These are phyloP conservation scores for Saraca asoca DNA, from an alignment of 331 rosid species.

Conservation along the genomic window DNA sequence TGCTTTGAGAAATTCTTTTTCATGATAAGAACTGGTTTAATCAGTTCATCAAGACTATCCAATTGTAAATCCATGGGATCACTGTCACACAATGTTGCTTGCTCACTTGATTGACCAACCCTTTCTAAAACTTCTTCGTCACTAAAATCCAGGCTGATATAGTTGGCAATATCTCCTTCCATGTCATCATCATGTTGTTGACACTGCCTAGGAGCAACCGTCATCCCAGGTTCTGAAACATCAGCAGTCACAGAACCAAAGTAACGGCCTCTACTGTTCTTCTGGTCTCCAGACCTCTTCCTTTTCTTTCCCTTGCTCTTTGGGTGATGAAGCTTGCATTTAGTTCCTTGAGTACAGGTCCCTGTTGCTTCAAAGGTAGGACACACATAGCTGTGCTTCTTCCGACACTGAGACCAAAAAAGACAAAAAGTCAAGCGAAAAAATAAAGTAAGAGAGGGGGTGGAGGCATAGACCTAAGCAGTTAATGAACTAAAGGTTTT, in stretches of 20 bases:
- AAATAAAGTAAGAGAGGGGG: not conserved
- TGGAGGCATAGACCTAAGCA: conserved; percentile 1
- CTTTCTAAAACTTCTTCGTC: conserved; percentile 51
- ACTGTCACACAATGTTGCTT: conserved; percentile 39
- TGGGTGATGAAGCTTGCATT: conserved; percentile 95
- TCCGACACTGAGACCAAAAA: conserved; percentile 68
- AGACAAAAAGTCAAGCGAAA: no score
- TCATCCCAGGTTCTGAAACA: conserved; percentile 41
- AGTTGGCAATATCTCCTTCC: conserved; percentile 53
- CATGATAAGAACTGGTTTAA: conserved; percentile 61
- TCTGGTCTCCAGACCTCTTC: conserved; percentile 58
- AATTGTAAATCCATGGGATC: conserved; percentile 45
- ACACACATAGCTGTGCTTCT: conserved; percentile 92
- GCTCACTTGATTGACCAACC: conserved; percentile 35
- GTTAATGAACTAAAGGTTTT: not conserved
- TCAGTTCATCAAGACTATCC: conserved; percentile 55
- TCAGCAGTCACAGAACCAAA: conserved; percentile 50
- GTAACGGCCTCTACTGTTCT: conserved; percentile 62
- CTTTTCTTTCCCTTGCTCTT: conserved; percentile 69
- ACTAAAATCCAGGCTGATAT: conserved; percentile 48
- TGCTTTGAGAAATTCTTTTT: conserved; percentile 21
- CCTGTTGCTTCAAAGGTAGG: conserved; percentile 85
- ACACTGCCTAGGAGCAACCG: conserved; percentile 35
- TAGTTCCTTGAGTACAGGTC: conserved; percentile 61
- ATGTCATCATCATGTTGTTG: conserved; percentile 28